Evolutionary conservation across 2,329 filamentous ascomycete genomes (phyloP).

Genomic region (Colletotrichum liaoningense): DNA sequence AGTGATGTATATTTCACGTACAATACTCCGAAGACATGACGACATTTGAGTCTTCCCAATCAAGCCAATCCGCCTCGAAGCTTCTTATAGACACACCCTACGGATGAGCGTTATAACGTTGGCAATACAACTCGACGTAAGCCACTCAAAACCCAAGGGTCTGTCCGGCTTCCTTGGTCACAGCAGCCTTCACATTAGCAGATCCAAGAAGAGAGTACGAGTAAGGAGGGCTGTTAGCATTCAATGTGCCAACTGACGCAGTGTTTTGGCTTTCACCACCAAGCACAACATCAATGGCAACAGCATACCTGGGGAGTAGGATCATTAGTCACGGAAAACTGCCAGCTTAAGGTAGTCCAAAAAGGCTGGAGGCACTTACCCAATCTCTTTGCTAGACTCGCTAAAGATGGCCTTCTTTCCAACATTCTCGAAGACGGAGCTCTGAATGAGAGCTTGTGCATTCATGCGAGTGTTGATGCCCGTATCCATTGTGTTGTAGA

Average conservation of each 20-base stretch:
- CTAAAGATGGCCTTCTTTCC: slow-evolving; percentile 45
- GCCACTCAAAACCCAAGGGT: neutral
- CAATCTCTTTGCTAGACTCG: slow-evolving; percentile 43
- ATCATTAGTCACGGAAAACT: neutral
- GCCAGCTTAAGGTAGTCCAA: neutral
- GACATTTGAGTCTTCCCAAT: no score
- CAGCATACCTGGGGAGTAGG: slow-evolving; percentile 42
- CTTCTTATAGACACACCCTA: neutral
- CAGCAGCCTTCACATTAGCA: slow-evolving; percentile 52
- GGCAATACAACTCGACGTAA: no score
- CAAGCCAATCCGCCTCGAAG: no score
- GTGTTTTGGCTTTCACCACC: slow-evolving; percentile 55
- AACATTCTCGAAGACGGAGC: slow-evolving; percentile 56
- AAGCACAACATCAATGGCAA: slow-evolving; percentile 51
- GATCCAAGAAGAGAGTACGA: slow-evolving; percentile 53
- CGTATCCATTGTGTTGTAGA: slow-evolving; percentile 48
- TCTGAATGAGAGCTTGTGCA: slow-evolving; percentile 65
- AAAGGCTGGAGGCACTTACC: neutral
- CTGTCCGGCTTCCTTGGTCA: slow-evolving; percentile 49
- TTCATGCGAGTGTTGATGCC: slow-evolving; percentile 64
- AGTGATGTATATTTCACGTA: no score
- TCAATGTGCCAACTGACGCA: slow-evolving; percentile 59
- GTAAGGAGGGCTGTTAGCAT: slow-evolving; percentile 61
- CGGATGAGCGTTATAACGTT: no score
- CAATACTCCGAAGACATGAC: no score